phyloP scores from a whole-genome alignment of 768 basidiomycete species.

The Tylopilus intermedius region DNA sequence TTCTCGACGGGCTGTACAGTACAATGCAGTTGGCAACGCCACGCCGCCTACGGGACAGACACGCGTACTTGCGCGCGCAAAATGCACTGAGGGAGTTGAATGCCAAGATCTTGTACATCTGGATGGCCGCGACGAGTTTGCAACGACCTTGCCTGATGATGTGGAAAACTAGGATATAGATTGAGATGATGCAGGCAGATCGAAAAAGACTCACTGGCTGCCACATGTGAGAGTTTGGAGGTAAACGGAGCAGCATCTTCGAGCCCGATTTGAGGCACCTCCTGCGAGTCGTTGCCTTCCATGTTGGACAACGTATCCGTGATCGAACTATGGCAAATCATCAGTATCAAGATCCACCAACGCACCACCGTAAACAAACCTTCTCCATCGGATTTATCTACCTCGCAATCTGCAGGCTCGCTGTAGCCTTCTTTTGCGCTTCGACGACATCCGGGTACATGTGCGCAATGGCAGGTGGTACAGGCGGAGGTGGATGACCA shows the following conservation, averaged over 20 bases:
- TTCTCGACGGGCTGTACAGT: conserved; percentile 92
- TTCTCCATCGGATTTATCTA: conserved; percentile 88
- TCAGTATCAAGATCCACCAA: conserved; percentile 1
- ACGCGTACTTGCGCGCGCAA: conserved; percentile 85
- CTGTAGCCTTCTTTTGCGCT: conserved; percentile 78
- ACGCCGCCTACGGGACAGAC: not conserved
- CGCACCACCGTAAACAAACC: conserved; percentile 39
- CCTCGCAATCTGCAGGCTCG: conserved; percentile 58
- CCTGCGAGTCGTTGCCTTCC: conserved; percentile 75
- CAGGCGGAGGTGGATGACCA: conserved; percentile 89
- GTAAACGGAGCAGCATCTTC: conserved; percentile 99
- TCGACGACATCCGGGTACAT: conserved; percentile 86
- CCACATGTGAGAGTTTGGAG: conserved; percentile 94
- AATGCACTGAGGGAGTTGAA: conserved; percentile 95
- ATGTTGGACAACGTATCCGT: conserved; percentile 85
- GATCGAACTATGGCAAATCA: conserved; percentile 59
- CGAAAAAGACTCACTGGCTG: conserved; percentile 66
- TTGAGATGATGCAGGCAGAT: not conserved
- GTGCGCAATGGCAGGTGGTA: conserved; percentile 83
- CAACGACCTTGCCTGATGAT: conserved; percentile 98
- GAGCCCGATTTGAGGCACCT: conserved; percentile 96
- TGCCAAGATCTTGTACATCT: conserved; percentile 99
- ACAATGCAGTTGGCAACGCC: conserved; percentile 1
- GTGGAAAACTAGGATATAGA: conserved; percentile 64
- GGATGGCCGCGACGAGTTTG: conserved; percentile 95